Conservation (phyloP, 192 early-diverging fungal species). For the Gonapodya prolifera region DNA sequence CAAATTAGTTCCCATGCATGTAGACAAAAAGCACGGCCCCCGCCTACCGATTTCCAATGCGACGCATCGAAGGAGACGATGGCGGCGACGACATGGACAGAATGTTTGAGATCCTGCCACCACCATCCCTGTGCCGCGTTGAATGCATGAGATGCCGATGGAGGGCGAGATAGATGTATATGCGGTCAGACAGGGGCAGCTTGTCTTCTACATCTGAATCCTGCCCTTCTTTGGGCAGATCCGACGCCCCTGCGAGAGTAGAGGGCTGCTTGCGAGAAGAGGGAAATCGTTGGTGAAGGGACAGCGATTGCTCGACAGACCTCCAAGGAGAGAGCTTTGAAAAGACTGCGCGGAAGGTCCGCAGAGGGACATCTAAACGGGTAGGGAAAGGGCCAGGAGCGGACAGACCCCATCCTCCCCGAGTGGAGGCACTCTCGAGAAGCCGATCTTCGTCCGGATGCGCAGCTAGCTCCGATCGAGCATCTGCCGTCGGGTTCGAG, state of each 20-base stretch:
- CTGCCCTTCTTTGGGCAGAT: conserved; percentile 15
- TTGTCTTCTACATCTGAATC: conserved; percentile 17
- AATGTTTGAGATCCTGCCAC: no score
- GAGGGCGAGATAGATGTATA: conserved; percentile 41
- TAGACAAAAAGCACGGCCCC: no score
- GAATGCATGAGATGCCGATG: conserved; percentile 35
- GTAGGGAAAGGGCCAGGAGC: conserved; percentile 13
- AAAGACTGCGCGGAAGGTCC: conserved; percentile 14
- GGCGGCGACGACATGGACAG: no score
- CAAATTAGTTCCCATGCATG: no score
- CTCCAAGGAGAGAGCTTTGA: conserved; percentile 31
- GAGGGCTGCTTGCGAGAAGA: not conserved
- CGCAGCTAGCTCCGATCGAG: conserved; percentile 18
- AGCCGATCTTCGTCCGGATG: conserved; percentile 16
- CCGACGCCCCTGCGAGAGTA: not conserved
- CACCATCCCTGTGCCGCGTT: no score
- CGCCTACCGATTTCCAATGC: no score
- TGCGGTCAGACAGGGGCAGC: conserved; percentile 29
- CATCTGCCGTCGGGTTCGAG: conserved; percentile 16
- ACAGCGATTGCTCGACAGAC: not conserved
- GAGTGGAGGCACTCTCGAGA: conserved; percentile 7
- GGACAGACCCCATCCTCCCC: conserved; percentile 27
- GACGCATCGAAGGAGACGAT: no score
- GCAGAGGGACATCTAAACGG: conserved; percentile 30
- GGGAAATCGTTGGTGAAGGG: not conserved